Evolutionary conservation across 1,139 yeast genomes (phyloP), one percentile per base, ranked within the genome.

Genomic region (Hansenula sp.): DNA sequence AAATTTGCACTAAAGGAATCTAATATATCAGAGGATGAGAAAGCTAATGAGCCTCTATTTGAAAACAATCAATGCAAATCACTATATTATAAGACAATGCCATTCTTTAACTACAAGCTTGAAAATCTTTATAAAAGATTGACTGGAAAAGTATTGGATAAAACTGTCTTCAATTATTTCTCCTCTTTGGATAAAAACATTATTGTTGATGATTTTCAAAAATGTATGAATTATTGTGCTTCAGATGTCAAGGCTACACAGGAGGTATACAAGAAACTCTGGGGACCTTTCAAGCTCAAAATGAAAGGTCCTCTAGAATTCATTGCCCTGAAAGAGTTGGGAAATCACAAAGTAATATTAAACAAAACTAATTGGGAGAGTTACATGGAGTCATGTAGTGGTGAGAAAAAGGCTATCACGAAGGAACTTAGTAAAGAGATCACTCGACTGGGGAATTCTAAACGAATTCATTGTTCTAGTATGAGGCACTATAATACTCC

Each of bases 161-260:
- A 15, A 17, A 5, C 62, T 42, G 87, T 90, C n/a, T n/a, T n/a
- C n/a, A n/a, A n/a, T n/a, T n/a, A n/a, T n/a, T n/a, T n/a, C n/a
- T n/a, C n/a, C n/a, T n/a, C n/a, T n/a, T n/a, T n/a, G n/a, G n/a
- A n/a, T n/a, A 61, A 71, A 76, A 4, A 64, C 78, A 2, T 70
- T 2, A 72, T 88, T n/a, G 65, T 76, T 13, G 71, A 72, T 13
- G 71, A 79, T 51, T 81, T 90, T 60, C 75, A 77, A 46, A 54
- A 60, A 19, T 69, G 88, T 44, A 79, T 88, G 74, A 65, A 68
- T 41, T 91, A 91, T 66, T 91, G 98, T 70, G 87, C 96, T 1
- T 66, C 66, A 12, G 98, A 91, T 65, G 96, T 89, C 0, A 68
- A 67, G 6, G 83, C 83, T 1, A 90, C 98, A 0, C 83, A 71